Base-by-base conservation (phyloP, 1,139 yeast genomes). In the Insectozyma bohioensis region DNA sequence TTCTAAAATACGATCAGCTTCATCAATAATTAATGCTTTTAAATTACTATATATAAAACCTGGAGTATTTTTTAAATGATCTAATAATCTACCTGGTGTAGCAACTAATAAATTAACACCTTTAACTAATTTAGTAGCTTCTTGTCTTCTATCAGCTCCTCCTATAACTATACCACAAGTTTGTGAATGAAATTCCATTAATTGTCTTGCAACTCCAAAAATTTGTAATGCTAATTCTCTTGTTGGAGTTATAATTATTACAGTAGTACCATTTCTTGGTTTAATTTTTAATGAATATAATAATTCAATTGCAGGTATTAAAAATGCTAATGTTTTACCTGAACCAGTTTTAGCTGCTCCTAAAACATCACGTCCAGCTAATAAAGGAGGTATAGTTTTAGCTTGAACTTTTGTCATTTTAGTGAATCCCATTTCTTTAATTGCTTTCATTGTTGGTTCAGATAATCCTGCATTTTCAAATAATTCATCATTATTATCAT, bases 261-360 rank as follows among this genome's bases (percentile, higher is more conserved):
- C 96, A 41, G 97, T 75, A 4, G 86, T 83, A 42, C 98, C 98
- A 36, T 85, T 85, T 55, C 83, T 84, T 26, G 58, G 56, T 40
- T 52, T 54, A 36, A 53, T 51, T 49, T 77, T 81, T 49, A 92
- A 75, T 12, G 95, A 82, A 56, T 90, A 85, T 38, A 92, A 70
- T 66, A 88, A 67, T 63, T 92, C 98, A 43, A 94, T 81, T 27
- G 97, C 97, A 8, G 99, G 99, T 39, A 92, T 74, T 50, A 94
- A 70, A 52, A 94, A 92, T 5, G 99, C 97, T 44, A 94, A 70
- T 1, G 98, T 92, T 65, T 92, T 92, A 58, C 98, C 98, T 1
- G 97, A 88, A 29, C 98, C 98, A 1, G 98, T 92, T 64, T 92
- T 90, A 36, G 98, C 98, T 33, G 97, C 97, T 47, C 97, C 97